Percentiles rank a stretch among this genome's conserved stretches.
Conservation (phyloP, 177 flowering plant genomes). For the Vitis hybrid region DNA sequence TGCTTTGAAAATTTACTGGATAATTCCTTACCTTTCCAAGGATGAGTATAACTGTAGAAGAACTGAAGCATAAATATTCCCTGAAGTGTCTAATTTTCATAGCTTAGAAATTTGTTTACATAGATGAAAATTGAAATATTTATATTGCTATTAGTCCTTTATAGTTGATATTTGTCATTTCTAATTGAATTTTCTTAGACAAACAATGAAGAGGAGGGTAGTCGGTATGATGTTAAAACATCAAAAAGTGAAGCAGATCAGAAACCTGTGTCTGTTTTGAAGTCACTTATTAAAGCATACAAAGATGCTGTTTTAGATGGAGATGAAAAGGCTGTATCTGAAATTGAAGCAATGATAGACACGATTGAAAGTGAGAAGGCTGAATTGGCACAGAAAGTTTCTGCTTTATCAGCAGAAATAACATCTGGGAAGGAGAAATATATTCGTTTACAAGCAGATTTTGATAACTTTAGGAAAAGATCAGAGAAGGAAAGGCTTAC, state of each 20-base stretch:
- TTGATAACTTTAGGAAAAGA: conserved; percentile 86
- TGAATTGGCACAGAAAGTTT: conserved; percentile 49
- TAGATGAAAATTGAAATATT: not conserved
- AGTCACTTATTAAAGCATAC: conserved; percentile 47
- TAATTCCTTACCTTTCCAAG: too few species aligned
- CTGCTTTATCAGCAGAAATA: conserved; percentile 51
- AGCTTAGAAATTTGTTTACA: not conserved
- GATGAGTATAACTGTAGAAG: too few species aligned
- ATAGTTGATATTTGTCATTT: not conserved
- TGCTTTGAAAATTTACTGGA: too few species aligned
- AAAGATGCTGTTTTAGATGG: conserved; percentile 63
- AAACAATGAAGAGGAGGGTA: conserved; percentile 18
- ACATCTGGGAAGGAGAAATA: conserved; percentile 67
- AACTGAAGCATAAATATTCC: not conserved
- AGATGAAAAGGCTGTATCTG: conserved; percentile 45
- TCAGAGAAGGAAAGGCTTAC: conserved; percentile 69
- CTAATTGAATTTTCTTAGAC: conserved; percentile 15
- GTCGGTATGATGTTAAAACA: conserved; percentile 7
- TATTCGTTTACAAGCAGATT: conserved; percentile 84
- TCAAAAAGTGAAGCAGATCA: conserved; percentile 19
- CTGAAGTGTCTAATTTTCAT: not conserved
- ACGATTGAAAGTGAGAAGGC: conserved; percentile 53
- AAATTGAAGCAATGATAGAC: conserved; percentile 48
- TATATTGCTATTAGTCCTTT: not conserved
- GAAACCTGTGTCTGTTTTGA: conserved; percentile 25